Evolutionary conservation across 805 yeast genomes (phyloP).

Genomic region (Maudiozyma saulgeensis): DNA sequence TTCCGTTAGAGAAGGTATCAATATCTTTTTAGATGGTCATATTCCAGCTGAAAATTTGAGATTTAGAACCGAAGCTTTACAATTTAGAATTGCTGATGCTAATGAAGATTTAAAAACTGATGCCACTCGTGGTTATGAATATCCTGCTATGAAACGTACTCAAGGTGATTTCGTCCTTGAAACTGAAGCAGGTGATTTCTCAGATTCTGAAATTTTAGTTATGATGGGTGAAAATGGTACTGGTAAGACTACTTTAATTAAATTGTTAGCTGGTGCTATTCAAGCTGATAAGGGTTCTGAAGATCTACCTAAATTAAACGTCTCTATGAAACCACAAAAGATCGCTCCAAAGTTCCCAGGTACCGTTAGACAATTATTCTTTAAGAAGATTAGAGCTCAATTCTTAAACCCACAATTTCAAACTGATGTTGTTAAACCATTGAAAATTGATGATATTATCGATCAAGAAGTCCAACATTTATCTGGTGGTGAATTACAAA

Average conservation of each 20-base stretch:
- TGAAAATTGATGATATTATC: conserved; percentile 83
- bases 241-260: conserved; percentile 97
- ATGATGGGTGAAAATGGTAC: conserved; percentile 99
- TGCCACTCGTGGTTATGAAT: conserved; percentile 65
- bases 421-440: conserved; percentile 94
- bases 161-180: conserved; percentile 90
- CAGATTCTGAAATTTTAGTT: conserved; percentile 92
- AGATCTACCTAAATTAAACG: conserved; percentile 75
- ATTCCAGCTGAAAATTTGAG: conserved; percentile 95
- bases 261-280: conserved; percentile 85
- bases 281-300: conserved; percentile 75
- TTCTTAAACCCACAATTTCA: conserved; percentile 96
- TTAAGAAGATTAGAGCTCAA: conserved; percentile 89
- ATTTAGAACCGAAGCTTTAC: conserved; percentile 91
- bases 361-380: conserved; percentile 94
- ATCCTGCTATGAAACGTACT: conserved; percentile 80
- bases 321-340: conserved; percentile 98
- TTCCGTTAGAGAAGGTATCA: conserved; percentile 97
- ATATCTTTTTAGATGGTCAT: conserved; percentile 96
- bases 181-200: conserved; percentile 81
- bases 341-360: conserved; percentile 98
- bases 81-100: conserved; percentile 87
- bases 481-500: conserved; percentile 99
- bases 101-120: conserved; percentile 67
- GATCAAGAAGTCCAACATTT: conserved; percentile 96